Evolutionary conservation across 495 filamentous ascomycete genomes (phyloP).

Genomic region (Aspergillus biplanus): DNA sequence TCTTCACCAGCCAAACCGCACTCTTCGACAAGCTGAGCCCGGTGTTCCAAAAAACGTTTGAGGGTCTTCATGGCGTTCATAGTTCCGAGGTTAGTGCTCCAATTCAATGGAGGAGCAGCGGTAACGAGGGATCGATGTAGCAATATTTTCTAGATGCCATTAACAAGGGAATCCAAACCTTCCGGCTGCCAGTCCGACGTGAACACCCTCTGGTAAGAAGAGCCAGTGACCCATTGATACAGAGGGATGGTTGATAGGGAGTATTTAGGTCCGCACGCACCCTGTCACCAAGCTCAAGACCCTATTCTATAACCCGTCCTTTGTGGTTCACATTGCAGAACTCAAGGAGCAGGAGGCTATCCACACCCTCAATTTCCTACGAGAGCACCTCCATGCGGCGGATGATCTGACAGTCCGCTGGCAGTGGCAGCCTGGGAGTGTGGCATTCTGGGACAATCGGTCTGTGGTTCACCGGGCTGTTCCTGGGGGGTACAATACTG

Average conservation of each 20-base stretch:
- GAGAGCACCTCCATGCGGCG: conserved; percentile 9
- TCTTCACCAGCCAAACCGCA: conserved; percentile 10
- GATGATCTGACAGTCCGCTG: conserved; percentile 11
- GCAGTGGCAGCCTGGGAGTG: conserved; percentile 16
- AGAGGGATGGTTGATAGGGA: too few species aligned
- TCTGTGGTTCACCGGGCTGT: conserved; percentile 10
- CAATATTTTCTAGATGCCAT: conserved; percentile 9
- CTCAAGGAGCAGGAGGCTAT: conserved; percentile 4
- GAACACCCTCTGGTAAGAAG: conserved; percentile 14
- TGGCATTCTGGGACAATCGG: conserved; percentile 13
- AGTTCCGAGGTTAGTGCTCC: conserved; percentile 5
- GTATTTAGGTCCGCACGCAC: conserved; percentile 4
- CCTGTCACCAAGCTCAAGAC: background rate
- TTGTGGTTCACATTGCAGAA: conserved; percentile 11
- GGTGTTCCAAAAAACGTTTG: conserved; percentile 3
- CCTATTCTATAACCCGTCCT: conserved; percentile 15
- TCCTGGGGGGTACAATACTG: conserved; percentile 8
- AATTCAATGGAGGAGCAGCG: background rate
- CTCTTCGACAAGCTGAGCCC: conserved; percentile 13
- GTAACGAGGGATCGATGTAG: too few species aligned
- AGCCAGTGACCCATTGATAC: too few species aligned
- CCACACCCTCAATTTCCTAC: conserved; percentile 8
- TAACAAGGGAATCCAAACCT: conserved; percentile 1
- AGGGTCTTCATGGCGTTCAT: conserved; percentile 8
- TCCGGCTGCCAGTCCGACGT: conserved; percentile 5